Base-by-base conservation (phyloP, 2,329 filamentous ascomycete genomes). In the Niveomyces coronatus region DNA sequence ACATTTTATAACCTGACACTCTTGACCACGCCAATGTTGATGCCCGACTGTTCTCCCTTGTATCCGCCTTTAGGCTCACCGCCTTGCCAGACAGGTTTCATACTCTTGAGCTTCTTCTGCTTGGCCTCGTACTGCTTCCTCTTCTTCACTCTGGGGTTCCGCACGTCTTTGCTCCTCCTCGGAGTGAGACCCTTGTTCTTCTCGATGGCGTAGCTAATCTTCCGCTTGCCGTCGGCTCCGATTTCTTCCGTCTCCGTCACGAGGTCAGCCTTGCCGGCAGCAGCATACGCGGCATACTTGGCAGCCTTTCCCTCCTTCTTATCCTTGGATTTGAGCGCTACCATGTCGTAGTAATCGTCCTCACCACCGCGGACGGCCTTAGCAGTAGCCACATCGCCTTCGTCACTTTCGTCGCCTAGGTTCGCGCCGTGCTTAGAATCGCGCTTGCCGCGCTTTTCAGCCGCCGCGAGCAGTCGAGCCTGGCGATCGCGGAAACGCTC, bases 81-180 rank as follows among this genome's bases (percentile, higher is more conserved):
- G 48, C 85, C 85, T 62, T 87, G 85, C 67, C 88, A 96, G 11
- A 85, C 70, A 8, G 84, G 75, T 66, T 83, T 85, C 68, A 88
- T 85, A 56, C 82, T 89, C 53, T 76, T 78, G 55, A 96, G 64
- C 72, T 96, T 95, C 84, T 95, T 96, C 75, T 89, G 83, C 74
- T 94, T 95, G 61, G 87, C 82, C 56, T 93, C 87, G 60, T 78
- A 98, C 76, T 86, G 87, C 77, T 86, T 86, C 63, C 86, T 79
- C 82, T 95, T 96, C 82, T 96, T 98, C 47, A 96, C 89, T 58
- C 91, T 73, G 24, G 91, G 88, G 65, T 98, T 98, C 46, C 89
- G 72, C 42, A 87, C 82, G 51, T 94, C 88, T 77, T 98, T 96
- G 72, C 83, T 93, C 46, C 89, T 73, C 61, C 83, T 82, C 32